Evolutionary conservation across 176 grass and related monocot species (phyloP).

Genomic region (Phoenix roebelenii): DNA sequence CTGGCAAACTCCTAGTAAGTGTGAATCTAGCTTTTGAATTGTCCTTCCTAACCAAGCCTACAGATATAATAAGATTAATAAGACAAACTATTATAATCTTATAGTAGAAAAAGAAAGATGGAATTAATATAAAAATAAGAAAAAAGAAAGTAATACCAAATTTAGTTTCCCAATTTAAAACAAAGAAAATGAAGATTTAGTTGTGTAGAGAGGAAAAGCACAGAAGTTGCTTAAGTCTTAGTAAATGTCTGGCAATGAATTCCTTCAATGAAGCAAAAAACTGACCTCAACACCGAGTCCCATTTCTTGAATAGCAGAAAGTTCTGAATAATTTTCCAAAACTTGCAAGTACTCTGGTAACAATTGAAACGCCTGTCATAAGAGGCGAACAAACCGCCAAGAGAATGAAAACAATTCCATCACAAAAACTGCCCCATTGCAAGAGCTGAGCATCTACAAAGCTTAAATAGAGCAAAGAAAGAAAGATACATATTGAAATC

Average conservation of each 20-base stretch:
- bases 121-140: constrained; percentile 14
- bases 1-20: constrained; percentile 81
- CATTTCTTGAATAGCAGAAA: constrained; percentile 89
- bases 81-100: constrained; percentile 6
- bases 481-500: constrained; percentile 20
- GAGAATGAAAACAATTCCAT: constrained; percentile 1
- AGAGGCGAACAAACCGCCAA: constrained; percentile 23
- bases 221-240: no score
- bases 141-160: background rate
- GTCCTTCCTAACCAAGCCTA: constrained; percentile 84
- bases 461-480: background rate
- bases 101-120: constrained; percentile 15
- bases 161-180: constrained; percentile 1
- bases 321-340: constrained; percentile 92
- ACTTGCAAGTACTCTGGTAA: constrained; percentile 98
- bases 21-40: constrained; percentile 82
- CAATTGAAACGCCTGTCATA: constrained; percentile 77
- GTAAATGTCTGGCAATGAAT: no score
- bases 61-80: constrained; percentile 24
- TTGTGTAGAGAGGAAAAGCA: background rate
- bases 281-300: constrained; percentile 72
- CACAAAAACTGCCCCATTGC: background rate
- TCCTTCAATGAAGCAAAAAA: constrained; percentile 10
- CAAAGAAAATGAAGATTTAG: constrained; percentile 3
- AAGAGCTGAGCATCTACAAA: background rate